Evolutionary conservation across 495 filamentous ascomycete genomes (phyloP), one percentile per base, ranked within the genome.

Genomic region (Lophiostoma macrostomum): DNA sequence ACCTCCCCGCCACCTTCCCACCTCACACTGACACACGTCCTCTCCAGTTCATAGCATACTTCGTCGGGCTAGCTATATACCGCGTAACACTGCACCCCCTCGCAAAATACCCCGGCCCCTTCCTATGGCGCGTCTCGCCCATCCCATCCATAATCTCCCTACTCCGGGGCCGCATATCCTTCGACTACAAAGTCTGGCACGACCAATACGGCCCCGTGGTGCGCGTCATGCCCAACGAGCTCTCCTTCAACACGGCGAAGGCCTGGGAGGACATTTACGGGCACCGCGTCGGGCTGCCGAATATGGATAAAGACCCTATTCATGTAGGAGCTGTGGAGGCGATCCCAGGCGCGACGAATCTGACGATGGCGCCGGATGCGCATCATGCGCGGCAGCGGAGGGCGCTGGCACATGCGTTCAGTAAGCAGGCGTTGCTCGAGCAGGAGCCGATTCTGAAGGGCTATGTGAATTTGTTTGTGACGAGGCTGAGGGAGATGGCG

Each of bases 11-110:
- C 8, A 5, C 28, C 2, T 34, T 32, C 11, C 24, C 8, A n/a
- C 16, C 24, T 7, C 1, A 18, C 23, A 29, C 23, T 25, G 12
- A 19, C 29, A 46, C 19, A 28, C 22, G 16, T 19, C 13, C 7
- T 13, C 29, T 31, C 12, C 22, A 60, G 56, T n/a, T 60, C 42
- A 28, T 44, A 23, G 22, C 27, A 23, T 62, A 62, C 53, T 57
- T 58, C 37, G 16, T 58, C 19, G 7, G 44, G 18, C 12, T 35
- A 4, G 18, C 50, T 44, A 42, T 79, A 35, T 75, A 78, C 51
- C 70, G 73, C 35, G 53, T 71, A 22, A 75, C 64, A 58, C 73
- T 78, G 58, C 76, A 78, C 39, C 70, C 70, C 0, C 63, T 77
- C 5, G 47, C 50, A 6, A 56, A 51, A 27, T 61, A 40, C 19